Evolutionary conservation across 225 moss, liverwort and hornwort species (phyloP), one percentile per base, ranked within the genome.

Genomic region (Marchantia polymorpha): DNA sequence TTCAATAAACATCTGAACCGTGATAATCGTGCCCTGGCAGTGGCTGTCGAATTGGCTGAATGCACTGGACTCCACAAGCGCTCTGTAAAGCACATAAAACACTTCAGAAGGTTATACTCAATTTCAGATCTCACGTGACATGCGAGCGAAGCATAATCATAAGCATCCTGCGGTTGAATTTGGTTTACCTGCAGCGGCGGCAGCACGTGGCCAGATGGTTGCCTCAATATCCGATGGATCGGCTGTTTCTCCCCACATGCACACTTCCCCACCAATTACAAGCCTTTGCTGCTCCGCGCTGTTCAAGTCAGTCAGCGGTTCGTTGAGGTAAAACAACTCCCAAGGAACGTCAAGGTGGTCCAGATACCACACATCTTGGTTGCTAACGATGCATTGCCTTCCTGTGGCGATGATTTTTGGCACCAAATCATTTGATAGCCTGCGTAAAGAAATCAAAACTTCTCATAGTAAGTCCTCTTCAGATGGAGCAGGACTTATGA

Each of bases 181-280:
- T 39, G 2, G 5, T 19, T 64, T 85, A 96, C 96, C 96, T 89
- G 95, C 95, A 82, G 95, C 93, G 63, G 95, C 99, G 47, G 95
- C 99, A 13, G 99, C 99, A 4, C 99, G 87, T 39, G 99, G 99
- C 99, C 99, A 99, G 14, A 95, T 92, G 10, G 95, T 99, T 80
- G 93, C 95, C 82, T 92, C 75, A 52, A 95, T 81, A 4, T 95
- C 87, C 0, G 95, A 95, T 29, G 60, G 82, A 83, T 99, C 99
- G 48, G 82, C 93, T 10, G 91, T 94, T 84, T 99, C 99, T 23
- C 95, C 95, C 99, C 99, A 99, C 99, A 99, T 92, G 89, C 99
- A 99, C 64, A 95, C 99, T 86, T 99, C 95, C 46, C 99, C 99
- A 75, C 99, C 99, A 27, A 99, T 61, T 17, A 99, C 82, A 48